Evolutionary conservation across 2,329 filamentous ascomycete species (phyloP), one percentile per base, ranked within the genome.

Genomic region (Ceratocystis cacaofunesta): DNA sequence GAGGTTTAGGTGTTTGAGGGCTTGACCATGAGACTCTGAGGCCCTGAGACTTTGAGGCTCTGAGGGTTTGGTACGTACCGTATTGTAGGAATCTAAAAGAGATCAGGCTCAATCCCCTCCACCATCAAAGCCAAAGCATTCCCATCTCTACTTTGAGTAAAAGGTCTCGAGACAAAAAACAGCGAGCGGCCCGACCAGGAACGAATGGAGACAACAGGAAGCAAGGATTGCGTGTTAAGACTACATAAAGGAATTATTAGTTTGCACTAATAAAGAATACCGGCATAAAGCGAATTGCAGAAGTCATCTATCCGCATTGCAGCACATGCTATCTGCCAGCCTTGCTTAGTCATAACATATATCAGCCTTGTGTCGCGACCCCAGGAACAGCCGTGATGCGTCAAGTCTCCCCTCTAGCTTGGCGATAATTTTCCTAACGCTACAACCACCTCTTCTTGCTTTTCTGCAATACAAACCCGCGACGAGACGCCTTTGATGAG

Each of bases 361-460:
- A 10, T 41, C 19, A 67, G 66, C 66, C 66, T 67, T 61, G 66
- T 61, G 66, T 65, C 66, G 63, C 66, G 63, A 63, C 48, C 36
- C 30, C 30, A 32, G 48, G 48, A 3, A 22, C 48, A 25, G 19
- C 48, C 48, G 25, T 25, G 25, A 55, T 17, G 62, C 55, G 55
- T 58, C 55, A 58, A 15, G 22, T 52, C 22, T 52, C 48, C 48
- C 12, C n/a, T 36, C 57, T 22, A 28, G 41, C 46, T 46, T 58
- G 12, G 55, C n/a, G 55, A 58, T 58, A 58, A 58, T 58, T 58
- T 58, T 58, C 28, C 55, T 1, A 22, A 58, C 28, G 48, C 48
- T 25, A 28, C 65, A 41, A 41, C 36, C 36, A 41, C 36, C 36
- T 41, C 15, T 32, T 55, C 41, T 46, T 43, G 41, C 28, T 48